Evolutionary conservation across 2,329 filamentous ascomycete species (phyloP).

Genomic region (Byssothecium circinans): DNA sequence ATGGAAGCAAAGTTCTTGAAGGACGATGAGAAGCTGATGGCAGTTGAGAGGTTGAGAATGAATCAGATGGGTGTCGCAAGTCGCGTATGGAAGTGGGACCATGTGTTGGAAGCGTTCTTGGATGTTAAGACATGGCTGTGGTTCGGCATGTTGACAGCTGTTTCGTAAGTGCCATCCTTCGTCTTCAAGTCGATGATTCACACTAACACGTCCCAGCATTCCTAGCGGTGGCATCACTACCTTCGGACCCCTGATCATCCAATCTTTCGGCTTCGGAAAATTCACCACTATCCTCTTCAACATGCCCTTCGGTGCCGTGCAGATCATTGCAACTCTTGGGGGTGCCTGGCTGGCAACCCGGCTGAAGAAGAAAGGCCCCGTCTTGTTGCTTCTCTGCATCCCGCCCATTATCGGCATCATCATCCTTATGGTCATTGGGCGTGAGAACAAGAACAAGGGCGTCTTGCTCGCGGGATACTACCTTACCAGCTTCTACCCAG

Average conservation of each 20-base stretch:
- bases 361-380: constrained; percentile 59
- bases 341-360: constrained; percentile 58
- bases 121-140: constrained; percentile 65
- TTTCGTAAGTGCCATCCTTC: constrained; percentile 13
- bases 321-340: constrained; percentile 62
- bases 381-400: constrained; percentile 57
- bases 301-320: constrained; percentile 62
- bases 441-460: constrained; percentile 50
- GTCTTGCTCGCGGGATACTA: constrained; percentile 61
- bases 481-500: constrained; percentile 62
- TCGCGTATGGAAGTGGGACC: constrained; percentile 54
- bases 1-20: constrained; percentile 61
- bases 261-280: constrained; percentile 59
- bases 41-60: constrained; percentile 56
- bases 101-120: constrained; percentile 56
- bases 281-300: constrained; percentile 63
- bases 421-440: constrained; percentile 56
- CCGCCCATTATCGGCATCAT: constrained; percentile 60
- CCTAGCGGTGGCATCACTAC: constrained; percentile 61
- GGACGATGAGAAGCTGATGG: constrained; percentile 59
- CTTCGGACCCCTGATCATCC: constrained; percentile 61
- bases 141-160: constrained; percentile 42
- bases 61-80: constrained; percentile 48
- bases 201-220: constrained; percentile 44
- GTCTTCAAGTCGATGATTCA: neutral